A percentile compares a stretch with the other conserved stretches of the same genome.
Evolutionary conservation across 805 yeast species (phyloP).

Genomic region (Pichia ethanolica): DNA sequence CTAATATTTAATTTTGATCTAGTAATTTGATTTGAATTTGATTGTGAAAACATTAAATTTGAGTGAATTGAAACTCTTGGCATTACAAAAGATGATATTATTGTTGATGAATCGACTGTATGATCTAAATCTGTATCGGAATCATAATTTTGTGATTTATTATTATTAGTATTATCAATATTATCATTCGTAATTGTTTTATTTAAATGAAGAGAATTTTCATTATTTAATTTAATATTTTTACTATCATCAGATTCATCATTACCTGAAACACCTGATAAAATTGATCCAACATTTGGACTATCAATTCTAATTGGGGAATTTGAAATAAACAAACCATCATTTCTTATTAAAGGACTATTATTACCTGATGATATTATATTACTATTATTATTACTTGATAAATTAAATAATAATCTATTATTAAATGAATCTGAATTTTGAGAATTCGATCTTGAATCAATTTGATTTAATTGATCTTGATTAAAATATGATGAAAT

Average conservation of each 20-base stretch:
- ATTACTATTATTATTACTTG: conserved; percentile 1
- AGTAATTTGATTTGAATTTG: conserved; percentile 1
- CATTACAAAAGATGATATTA: conserved; percentile 31
- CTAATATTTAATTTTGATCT: conserved; percentile 15
- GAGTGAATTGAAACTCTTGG: conserved; percentile 27
- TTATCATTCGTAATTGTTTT: background rate
- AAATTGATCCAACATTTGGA: conserved; percentile 25
- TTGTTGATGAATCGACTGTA: conserved; percentile 23
- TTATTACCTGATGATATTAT: conserved; percentile 4
- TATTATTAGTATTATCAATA: background rate
- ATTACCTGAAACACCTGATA: conserved; percentile 27
- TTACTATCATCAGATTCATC: conserved; percentile 11
- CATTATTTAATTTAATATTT: background rate
- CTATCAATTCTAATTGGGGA: conserved; percentile 7
- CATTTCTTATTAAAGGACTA: conserved; percentile 1
- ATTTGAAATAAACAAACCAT: background rate
- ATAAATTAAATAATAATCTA: background rate
- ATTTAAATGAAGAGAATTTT: background rate
- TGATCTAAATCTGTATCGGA: conserved; percentile 16
- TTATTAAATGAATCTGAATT: background rate
- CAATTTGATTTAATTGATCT: background rate
- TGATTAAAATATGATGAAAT: conserved; percentile 13
- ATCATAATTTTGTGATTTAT: background rate
- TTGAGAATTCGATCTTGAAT: background rate
- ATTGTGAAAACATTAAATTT: background rate